Percentiles rank a stretch among this genome's conserved stretches.
These are phyloP conservation scores for Mycena sp. DNA, from an alignment of 1,284 basidiomycete genomes.

Conservation along the genomic window DNA sequence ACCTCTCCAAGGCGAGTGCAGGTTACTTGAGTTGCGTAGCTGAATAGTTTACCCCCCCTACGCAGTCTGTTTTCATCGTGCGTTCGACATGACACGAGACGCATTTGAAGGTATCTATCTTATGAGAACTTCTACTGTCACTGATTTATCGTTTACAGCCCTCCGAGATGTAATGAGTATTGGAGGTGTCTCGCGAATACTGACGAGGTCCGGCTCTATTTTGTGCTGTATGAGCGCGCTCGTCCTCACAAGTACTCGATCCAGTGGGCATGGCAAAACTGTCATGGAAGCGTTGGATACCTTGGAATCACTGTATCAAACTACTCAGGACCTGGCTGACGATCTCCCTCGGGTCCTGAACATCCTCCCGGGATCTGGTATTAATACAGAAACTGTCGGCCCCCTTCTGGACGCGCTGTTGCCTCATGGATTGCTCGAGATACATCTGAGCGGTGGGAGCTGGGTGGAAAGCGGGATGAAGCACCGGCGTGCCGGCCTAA, in stretches of 20 bases:
- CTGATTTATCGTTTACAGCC: constrained; percentile 49
- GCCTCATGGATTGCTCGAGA: constrained; percentile 65
- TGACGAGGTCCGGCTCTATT: constrained; percentile 67
- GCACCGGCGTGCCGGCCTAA: constrained; percentile 66
- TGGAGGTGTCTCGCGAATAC: constrained; percentile 72
- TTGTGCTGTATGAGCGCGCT: not conserved
- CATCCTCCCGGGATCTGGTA: constrained; percentile 79
- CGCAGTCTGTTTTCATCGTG: constrained; percentile 84
- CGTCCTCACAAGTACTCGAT: not conserved
- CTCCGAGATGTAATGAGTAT: constrained; percentile 62
- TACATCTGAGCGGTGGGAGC: constrained; percentile 76
- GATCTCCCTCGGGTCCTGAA: constrained; percentile 47
- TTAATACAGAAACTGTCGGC: constrained; percentile 63
- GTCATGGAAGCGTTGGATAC: constrained; percentile 54
- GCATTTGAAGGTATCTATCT: constrained; percentile 56
- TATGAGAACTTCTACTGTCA: not conserved
- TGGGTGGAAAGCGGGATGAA: constrained; percentile 65
- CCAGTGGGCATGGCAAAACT: constrained; percentile 62
- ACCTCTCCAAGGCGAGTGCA: constrained; percentile 67
- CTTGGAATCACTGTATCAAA: constrained; percentile 54
- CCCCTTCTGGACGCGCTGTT: constrained; percentile 58
- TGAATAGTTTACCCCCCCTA: constrained; percentile 4
- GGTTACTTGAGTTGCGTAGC: constrained; percentile 3
- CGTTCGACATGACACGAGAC: constrained; percentile 79
- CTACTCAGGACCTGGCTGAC: constrained; percentile 41